phyloP scores from a whole-genome alignment of 257 asterid species.

The Coffea canephora region DNA sequence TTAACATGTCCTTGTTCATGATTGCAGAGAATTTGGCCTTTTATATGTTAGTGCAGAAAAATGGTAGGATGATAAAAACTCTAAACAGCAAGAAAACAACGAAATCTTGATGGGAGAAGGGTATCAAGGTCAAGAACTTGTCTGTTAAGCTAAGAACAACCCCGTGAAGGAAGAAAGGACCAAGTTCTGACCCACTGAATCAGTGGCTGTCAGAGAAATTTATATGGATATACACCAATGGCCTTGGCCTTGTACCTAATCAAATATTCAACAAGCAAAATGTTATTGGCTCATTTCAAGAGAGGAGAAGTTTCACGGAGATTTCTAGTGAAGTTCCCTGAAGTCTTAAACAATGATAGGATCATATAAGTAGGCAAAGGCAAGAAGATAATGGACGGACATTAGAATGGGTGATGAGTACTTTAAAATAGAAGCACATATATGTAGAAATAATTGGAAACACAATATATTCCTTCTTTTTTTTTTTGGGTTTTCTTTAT shows the following conservation, averaged over 20 bases:
- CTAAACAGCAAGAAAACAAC: conserved; percentile 12
- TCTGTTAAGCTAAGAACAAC: conserved; percentile 84
- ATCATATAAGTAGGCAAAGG: conserved; percentile 16
- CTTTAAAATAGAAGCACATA: conserved; percentile 6
- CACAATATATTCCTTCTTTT: conserved; percentile 20
- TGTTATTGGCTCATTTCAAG: conserved; percentile 12
- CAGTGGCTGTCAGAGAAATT: conserved; percentile 38
- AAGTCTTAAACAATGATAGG: conserved; percentile 33
- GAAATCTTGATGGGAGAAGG: conserved; percentile 17
- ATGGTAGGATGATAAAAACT: not conserved
- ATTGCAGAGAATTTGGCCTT: conserved; percentile 14
- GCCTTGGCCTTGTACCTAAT: conserved; percentile 21
- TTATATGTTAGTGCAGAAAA: conserved; percentile 9
- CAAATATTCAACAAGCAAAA: conserved; percentile 21
- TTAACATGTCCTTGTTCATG: conserved; percentile 43
- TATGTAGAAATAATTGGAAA: conserved; percentile 23
- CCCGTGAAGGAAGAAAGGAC: conserved; percentile 59
- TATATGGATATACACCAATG: conserved; percentile 28
- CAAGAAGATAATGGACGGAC: conserved; percentile 25
- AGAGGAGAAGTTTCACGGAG: conserved; percentile 17
- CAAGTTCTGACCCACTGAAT: conserved; percentile 64
- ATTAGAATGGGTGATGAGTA: conserved; percentile 33
- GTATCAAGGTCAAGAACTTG: conserved; percentile 44
- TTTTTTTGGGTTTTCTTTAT: not conserved
- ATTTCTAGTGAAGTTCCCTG: conserved; percentile 39